A percentile compares a stretch with the other conserved stretches of the same genome.
Evolutionary conservation across 352 stramenopile genomes (phyloP).

Genomic region (Phytophthora sansomeana): DNA sequence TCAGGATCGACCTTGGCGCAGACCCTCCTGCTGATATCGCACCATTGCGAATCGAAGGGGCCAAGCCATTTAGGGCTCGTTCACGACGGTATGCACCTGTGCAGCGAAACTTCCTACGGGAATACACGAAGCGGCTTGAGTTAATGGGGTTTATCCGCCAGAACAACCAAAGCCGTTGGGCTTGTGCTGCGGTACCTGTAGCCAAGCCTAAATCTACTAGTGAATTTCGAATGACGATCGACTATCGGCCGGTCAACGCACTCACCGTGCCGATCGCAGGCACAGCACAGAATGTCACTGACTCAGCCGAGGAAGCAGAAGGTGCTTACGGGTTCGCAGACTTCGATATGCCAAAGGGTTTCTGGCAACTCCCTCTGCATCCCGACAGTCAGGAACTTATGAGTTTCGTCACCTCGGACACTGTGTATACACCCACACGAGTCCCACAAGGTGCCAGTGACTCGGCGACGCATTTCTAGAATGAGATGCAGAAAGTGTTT

Average conservation of each 20-base stretch:
- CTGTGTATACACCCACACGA: no score
- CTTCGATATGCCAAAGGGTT: no score
- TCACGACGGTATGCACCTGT: constrained; percentile 1
- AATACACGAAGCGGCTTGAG: constrained; percentile 8
- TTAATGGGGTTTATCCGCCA: constrained; percentile 8
- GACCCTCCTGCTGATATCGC: constrained; percentile 2
- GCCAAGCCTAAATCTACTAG: constrained; percentile 1
- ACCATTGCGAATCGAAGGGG: constrained; percentile 6
- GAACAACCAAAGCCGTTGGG: constrained; percentile 11
- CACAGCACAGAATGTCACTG: no score
- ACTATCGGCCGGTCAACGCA: constrained; percentile 25
- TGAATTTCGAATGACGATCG: constrained; percentile 32
- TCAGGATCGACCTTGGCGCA: background rate
- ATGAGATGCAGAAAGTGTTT: no score
- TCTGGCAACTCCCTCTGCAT: no score
- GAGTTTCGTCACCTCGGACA: no score
- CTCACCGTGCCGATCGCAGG: no score
- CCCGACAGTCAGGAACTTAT: no score
- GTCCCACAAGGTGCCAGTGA: no score
- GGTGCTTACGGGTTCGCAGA: no score
- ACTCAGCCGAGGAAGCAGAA: no score
- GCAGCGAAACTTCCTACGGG: constrained; percentile 3
- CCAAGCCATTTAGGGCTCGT: background rate
- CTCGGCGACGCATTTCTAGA: no score
- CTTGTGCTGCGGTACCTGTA: constrained; percentile 16